Evolutionary conservation across 1,284 basidiomycete species (phyloP).

Genomic region (Boletus mariae): DNA sequence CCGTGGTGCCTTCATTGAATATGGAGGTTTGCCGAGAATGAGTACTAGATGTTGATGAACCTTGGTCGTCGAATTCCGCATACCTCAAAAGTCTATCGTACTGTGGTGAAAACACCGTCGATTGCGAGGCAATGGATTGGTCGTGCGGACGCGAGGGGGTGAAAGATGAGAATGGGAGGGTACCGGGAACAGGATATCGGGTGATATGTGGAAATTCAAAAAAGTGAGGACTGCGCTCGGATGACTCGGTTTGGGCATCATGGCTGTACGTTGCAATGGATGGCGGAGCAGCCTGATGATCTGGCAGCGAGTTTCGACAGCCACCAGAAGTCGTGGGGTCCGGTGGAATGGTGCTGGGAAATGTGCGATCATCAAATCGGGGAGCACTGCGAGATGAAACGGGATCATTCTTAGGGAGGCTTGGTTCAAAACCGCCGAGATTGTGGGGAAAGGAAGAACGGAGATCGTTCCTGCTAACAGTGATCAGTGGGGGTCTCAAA

Average conservation of each 20-base stretch:
- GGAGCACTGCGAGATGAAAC: constrained; percentile 5
- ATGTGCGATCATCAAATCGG: constrained; percentile 10
- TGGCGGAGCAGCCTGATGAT: constrained; percentile 13
- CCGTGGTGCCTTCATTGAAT: constrained; percentile 6
- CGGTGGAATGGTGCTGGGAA: constrained; percentile 9
- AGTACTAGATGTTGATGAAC: constrained; percentile 8
- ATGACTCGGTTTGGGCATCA: constrained; percentile 9
- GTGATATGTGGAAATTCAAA: constrained; percentile 31
- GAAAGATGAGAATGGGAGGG: constrained; percentile 15
- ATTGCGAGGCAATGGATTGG: constrained; percentile 7
- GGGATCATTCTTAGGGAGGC: constrained; percentile 9
- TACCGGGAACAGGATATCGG: constrained; percentile 26
- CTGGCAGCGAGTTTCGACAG: constrained; percentile 11
- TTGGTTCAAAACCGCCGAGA: constrained; percentile 27
- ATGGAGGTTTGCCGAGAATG: constrained; percentile 14
- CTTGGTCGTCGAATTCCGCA: constrained; percentile 6
- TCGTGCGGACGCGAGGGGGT: constrained; percentile 4
- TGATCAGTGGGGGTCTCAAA: constrained; percentile 6
- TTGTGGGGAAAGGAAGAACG: constrained; percentile 27
- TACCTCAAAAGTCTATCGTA: constrained; percentile 11
- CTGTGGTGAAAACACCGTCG: constrained; percentile 11
- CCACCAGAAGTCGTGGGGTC: constrained; percentile 15
- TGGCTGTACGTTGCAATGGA: constrained; percentile 12
- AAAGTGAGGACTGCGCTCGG: constrained; percentile 20
- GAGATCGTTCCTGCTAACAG: constrained; percentile 24